Conservation (phyloP, 192 early-diverging fungal genomes). For the Podila epigama region DNA sequence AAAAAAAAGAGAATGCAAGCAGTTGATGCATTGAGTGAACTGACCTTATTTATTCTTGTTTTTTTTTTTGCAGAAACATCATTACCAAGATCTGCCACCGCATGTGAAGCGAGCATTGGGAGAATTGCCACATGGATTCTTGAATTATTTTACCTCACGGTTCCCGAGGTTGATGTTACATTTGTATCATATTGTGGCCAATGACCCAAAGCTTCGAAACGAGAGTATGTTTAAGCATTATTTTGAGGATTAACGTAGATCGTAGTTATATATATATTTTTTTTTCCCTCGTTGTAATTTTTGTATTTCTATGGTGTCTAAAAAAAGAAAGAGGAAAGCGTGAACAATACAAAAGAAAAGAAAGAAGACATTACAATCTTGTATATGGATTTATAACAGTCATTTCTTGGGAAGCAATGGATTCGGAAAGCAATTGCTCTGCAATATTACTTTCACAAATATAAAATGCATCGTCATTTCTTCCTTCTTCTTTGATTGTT, state of each 20-base stretch:
- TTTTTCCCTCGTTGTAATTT: too few relatives aligned
- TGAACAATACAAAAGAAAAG: too few relatives aligned
- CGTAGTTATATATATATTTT: too few relatives aligned
- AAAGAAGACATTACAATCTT: too few relatives aligned
- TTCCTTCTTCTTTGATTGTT: too few relatives aligned
- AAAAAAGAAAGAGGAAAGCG: too few relatives aligned
- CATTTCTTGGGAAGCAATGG: too few relatives aligned
- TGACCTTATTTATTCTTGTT: not conserved
- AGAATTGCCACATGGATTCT: constrained; percentile 84
- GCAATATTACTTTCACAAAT: too few relatives aligned
- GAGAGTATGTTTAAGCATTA: constrained; percentile 76
- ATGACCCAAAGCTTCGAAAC: constrained; percentile 64
- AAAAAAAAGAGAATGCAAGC: constrained; percentile 2
- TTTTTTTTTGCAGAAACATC: constrained; percentile 78
- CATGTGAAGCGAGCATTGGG: constrained; percentile 82
- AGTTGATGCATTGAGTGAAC: not conserved
- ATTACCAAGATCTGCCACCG: constrained; percentile 91
- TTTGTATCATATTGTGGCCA: constrained; percentile 83
- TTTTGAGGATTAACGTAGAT: constrained; percentile 53
- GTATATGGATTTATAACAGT: too few relatives aligned
- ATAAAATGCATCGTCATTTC: too few relatives aligned
- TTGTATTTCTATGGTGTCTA: not conserved
- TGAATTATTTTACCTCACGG: constrained; percentile 88
- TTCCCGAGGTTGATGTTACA: constrained; percentile 92
- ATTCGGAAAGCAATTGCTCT: too few relatives aligned